phyloP scores from a whole-genome alignment of 805 yeast species.

The Nadsonia fulvescens region DNA sequence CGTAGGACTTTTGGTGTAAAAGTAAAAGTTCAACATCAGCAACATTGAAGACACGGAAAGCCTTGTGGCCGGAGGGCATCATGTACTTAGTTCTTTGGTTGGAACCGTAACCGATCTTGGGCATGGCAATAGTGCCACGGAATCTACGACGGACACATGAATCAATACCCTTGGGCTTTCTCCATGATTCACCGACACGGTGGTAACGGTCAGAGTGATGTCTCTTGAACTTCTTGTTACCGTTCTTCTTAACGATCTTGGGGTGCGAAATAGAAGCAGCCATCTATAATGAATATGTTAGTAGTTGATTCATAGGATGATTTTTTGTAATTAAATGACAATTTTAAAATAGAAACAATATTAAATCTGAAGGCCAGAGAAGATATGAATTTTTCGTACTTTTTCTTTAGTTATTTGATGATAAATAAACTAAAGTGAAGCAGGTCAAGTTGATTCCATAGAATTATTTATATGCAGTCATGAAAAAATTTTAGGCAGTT shows the following conservation, averaged over 20 bases:
- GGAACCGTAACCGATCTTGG: slow-evolving; percentile 99
- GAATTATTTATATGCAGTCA: too few relatives aligned
- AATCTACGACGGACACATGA: slow-evolving; percentile 96
- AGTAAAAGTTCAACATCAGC: slow-evolving; percentile 88
- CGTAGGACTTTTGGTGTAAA: slow-evolving; percentile 95
- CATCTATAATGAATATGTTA: slow-evolving; percentile 30
- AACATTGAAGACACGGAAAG: slow-evolving; percentile 80
- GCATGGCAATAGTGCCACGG: slow-evolving; percentile 98
- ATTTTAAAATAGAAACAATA: neutral
- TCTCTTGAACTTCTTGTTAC: slow-evolving; percentile 92
- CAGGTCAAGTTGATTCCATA: too few relatives aligned
- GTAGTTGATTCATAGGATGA: slow-evolving; percentile 1
- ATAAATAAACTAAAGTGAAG: too few relatives aligned
- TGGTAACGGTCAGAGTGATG: slow-evolving; percentile 99
- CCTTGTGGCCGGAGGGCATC: slow-evolving; percentile 96
- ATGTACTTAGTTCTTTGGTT: slow-evolving; percentile 96
- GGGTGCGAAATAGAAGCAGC: slow-evolving; percentile 97
- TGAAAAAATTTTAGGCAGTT: too few relatives aligned
- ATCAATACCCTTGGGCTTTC: slow-evolving; percentile 99
- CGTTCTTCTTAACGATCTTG: slow-evolving; percentile 98
- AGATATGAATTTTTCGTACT: too few relatives aligned
- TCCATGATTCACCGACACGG: slow-evolving; percentile 98
- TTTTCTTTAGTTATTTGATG: too few relatives aligned
- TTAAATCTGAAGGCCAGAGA: neutral
- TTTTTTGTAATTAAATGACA: neutral